Evolutionary conservation across 495 filamentous ascomycete genomes (phyloP).

Genomic region (Hypoxylon intermedium): DNA sequence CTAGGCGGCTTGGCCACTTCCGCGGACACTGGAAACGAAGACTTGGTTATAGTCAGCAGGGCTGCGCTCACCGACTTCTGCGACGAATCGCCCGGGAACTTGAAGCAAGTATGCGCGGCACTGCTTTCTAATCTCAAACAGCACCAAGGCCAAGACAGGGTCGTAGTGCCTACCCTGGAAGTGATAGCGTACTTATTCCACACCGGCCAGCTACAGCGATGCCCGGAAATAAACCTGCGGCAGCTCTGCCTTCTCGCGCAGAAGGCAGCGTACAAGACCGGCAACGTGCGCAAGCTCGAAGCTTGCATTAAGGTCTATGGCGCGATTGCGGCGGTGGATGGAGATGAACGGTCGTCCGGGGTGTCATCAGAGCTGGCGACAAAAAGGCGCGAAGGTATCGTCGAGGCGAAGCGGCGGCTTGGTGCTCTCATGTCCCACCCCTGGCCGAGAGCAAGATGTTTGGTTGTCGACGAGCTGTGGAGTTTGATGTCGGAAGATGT

Average conservation of each 20-base stretch:
- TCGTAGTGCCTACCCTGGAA: slow-evolving; percentile 77
- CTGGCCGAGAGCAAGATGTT: slow-evolving; percentile 53
- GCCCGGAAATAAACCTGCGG: slow-evolving; percentile 47
- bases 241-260: slow-evolving; percentile 72
- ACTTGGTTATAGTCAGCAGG: slow-evolving; percentile 75
- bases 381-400: slow-evolving; percentile 40
- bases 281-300: slow-evolving; percentile 77
- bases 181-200: slow-evolving; percentile 77
- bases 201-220: slow-evolving; percentile 50
- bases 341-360: slow-evolving; percentile 1
- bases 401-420: slow-evolving; percentile 53
- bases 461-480: slow-evolving; percentile 59
- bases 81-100: slow-evolving; percentile 41
- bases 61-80: slow-evolving; percentile 67
- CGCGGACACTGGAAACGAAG: slow-evolving; percentile 82
- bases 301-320: slow-evolving; percentile 80
- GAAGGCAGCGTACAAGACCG: slow-evolving; percentile 81
- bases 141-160: slow-evolving; percentile 65
- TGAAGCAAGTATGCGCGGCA: slow-evolving; percentile 43
- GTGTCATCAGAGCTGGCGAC: slow-evolving; percentile 17
- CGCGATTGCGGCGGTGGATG: slow-evolving; percentile 54
- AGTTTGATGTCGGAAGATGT: slow-evolving; percentile 31
- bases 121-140: slow-evolving; percentile 48
- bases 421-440: slow-evolving; percentile 55
- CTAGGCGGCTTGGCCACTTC: slow-evolving; percentile 81